phyloP scores from a whole-genome alignment of 768 basidiomycete genomes.

The Solioccasus polychromus region DNA sequence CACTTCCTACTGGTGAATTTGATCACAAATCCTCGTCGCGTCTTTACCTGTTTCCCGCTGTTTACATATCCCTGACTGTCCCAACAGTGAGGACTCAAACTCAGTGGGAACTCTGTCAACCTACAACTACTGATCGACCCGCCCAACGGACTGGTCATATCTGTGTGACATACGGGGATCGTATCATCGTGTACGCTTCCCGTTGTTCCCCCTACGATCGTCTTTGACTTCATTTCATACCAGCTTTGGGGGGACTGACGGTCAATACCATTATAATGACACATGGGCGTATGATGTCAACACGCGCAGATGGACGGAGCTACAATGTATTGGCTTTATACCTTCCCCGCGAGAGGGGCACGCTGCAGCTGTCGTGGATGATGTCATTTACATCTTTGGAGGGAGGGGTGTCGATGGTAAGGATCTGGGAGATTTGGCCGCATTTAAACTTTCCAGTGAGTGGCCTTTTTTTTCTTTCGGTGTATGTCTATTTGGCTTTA shows the following conservation, averaged over 20 bases:
- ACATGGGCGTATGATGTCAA: constrained; percentile 92
- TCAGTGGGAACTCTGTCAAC: constrained; percentile 78
- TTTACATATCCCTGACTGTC: constrained; percentile 1
- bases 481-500: background rate
- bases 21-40: background rate
- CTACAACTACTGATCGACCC: constrained; percentile 56
- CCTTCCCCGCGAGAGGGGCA: constrained; percentile 96
- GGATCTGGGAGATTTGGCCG: constrained; percentile 90
- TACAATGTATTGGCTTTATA: constrained; percentile 95
- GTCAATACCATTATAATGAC: constrained; percentile 98
- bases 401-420: constrained; percentile 96
- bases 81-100: constrained; percentile 75
- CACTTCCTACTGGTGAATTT: background rate
- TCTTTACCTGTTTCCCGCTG: background rate
- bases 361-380: constrained; percentile 93
- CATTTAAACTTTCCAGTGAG: constrained; percentile 96
- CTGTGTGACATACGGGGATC: constrained; percentile 78
- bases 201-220: constrained; percentile 13
- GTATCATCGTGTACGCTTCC: constrained; percentile 71
- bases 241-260: constrained; percentile 97
- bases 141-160: constrained; percentile 91
- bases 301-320: constrained; percentile 82
- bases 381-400: constrained; percentile 97
- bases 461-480: constrained; percentile 15
- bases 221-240: constrained; percentile 12